phyloP scores from a whole-genome alignment of 2,329 filamentous ascomycete species.

The Colletotrichum sp. region DNA sequence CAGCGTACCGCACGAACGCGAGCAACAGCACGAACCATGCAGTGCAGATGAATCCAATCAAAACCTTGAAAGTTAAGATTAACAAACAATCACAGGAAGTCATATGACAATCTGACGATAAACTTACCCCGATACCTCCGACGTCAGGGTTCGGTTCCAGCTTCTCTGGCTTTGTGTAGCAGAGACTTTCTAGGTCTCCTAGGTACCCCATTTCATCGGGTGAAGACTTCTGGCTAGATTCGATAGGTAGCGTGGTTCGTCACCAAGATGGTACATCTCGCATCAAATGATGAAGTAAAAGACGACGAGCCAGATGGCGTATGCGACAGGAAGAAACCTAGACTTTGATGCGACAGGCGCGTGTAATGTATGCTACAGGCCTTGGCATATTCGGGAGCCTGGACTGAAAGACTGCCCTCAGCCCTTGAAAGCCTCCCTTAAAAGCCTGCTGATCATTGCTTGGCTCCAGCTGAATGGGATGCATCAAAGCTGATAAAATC shows the following conservation, averaged over 20 bases:
- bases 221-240: not conserved
- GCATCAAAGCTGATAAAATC: not conserved
- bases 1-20: not conserved
- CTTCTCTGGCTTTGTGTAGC: not conserved
- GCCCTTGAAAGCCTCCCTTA: too few species aligned
- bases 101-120: rapidly evolving
- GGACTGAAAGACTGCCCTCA: not conserved
- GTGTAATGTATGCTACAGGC: not conserved
- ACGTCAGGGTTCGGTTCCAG: not conserved
- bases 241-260: rapidly evolving
- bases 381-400: not conserved
- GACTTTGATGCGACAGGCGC: rapidly evolving
- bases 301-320: too few species aligned
- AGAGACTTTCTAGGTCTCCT: not conserved
- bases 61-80: not conserved
- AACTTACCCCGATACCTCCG: not conserved
- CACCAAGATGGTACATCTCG: not conserved
- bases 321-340: too few species aligned
- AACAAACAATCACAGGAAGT: not conserved
- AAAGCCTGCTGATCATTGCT: too few species aligned
- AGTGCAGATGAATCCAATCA: not conserved
- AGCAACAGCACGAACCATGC: not conserved
- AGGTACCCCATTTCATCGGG: not conserved
- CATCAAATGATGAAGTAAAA: too few species aligned
- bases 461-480: too few species aligned